Percentiles rank a stretch among this genome's conserved stretches.
Evolutionary conservation across 1,139 yeast genomes (phyloP).

Genomic region (Sugiyamaella neomexicana): DNA sequence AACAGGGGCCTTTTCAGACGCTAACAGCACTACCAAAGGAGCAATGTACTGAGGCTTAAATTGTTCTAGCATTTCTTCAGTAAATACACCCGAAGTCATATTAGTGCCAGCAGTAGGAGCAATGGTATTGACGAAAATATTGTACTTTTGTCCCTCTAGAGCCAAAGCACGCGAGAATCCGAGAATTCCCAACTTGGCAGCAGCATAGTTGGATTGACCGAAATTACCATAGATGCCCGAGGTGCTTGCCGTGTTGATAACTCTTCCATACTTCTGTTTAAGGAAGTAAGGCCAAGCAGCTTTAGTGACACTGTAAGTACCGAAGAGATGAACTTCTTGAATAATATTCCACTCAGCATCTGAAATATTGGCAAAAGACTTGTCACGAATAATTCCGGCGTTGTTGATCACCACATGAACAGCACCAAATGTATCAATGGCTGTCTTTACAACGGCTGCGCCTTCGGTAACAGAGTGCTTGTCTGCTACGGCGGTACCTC

Average conservation of each 20-base stretch:
- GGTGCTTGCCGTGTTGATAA: constrained; percentile 88
- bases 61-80: constrained; percentile 73
- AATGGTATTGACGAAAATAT: constrained; percentile 75
- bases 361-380: constrained; percentile 80
- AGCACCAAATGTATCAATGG: constrained; percentile 73
- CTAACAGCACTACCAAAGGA: constrained; percentile 77
- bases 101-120: constrained; percentile 99
- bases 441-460: constrained; percentile 73
- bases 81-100: constrained; percentile 88
- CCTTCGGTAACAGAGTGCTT: constrained; percentile 83
- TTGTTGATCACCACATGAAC: constrained; percentile 87
- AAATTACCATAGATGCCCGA: constrained; percentile 97
- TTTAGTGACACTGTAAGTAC: constrained; percentile 79
- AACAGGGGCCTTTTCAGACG: constrained; percentile 69
- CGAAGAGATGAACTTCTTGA: constrained; percentile 76
- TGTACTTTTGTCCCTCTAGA: constrained; percentile 78
- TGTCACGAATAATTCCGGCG: constrained; percentile 93
- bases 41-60: constrained; percentile 91
- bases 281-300: constrained; percentile 91
- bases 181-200: constrained; percentile 87
- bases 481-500: constrained; percentile 83
- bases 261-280: constrained; percentile 76
- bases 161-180: constrained; percentile 87
- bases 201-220: constrained; percentile 94
- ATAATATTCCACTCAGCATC: constrained; percentile 84